These are phyloP conservation scores for Rhododendron kiyosumense DNA, from an alignment of 148 eudicot species.

Conservation along the genomic window DNA sequence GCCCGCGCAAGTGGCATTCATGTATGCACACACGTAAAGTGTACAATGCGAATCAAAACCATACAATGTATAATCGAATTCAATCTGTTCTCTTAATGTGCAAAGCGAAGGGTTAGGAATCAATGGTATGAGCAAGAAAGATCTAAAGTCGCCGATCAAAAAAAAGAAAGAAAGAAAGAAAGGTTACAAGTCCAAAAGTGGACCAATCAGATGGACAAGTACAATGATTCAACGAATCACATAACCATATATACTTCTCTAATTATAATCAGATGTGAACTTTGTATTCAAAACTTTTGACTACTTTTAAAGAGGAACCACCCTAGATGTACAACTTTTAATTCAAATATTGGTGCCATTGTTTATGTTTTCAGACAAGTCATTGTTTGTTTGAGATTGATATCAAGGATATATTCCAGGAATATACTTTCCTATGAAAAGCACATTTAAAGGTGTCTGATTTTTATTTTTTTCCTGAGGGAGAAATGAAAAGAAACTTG, in stretches of 20 bases:
- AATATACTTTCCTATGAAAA: neutral
- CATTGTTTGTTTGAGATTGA: neutral
- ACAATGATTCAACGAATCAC: neutral
- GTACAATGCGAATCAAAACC: neutral
- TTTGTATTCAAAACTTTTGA: neutral
- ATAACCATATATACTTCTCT: neutral
- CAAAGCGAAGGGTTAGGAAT: neutral
- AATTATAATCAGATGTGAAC: neutral
- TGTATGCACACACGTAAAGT: neutral
- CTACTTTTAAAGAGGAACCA: neutral
- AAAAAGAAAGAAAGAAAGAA: neutral
- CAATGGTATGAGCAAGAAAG: neutral
- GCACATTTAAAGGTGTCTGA: neutral
- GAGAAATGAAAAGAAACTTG: neutral
- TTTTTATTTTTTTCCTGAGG: neutral
- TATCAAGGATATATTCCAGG: conserved; percentile 2
- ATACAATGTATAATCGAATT: neutral
- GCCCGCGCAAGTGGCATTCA: neutral
- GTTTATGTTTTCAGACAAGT: neutral
- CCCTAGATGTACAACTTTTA: neutral
- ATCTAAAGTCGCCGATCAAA: too few species aligned
- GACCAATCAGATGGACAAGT: neutral
- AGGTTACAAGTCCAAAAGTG: neutral
- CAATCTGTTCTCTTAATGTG: neutral
- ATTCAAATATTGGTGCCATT: neutral